A percentile compares a stretch with the other conserved stretches of the same genome.
phyloP scores from a whole-genome alignment of 108 stramenopile species.

The Chaetoceros tenuissimus region DNA sequence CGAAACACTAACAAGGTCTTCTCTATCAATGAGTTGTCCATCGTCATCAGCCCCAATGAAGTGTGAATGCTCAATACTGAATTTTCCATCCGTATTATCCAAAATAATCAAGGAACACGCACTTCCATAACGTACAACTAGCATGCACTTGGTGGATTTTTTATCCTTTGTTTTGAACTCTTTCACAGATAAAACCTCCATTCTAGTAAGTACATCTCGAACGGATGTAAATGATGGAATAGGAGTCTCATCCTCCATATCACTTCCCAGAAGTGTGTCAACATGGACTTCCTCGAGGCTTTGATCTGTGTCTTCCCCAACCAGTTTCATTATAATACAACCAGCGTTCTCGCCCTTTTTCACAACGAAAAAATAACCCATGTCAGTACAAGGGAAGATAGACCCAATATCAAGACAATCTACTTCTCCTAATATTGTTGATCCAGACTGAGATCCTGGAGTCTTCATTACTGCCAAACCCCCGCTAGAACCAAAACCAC shows the following conservation, averaged over 20 bases:
- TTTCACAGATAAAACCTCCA: conserved; percentile 19
- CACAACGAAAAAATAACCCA: conserved; percentile 6
- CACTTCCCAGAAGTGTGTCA: not conserved
- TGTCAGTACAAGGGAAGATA: conserved; percentile 40
- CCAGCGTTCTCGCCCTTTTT: not conserved
- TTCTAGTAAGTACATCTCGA: conserved; percentile 18
- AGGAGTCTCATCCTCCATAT: conserved; percentile 3
- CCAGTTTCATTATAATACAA: conserved; percentile 6
- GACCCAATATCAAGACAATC: conserved; percentile 64
- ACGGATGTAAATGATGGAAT: conserved; percentile 11
- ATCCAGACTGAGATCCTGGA: conserved; percentile 58
- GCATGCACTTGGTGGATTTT: not conserved
- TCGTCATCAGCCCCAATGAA: not conserved
- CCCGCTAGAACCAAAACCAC: conserved; percentile 74
- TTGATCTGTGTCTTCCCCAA: conserved; percentile 11
- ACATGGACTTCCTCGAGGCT: conserved; percentile 33
- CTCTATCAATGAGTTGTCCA: not conserved
- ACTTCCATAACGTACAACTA: not conserved
- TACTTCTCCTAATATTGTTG: conserved; percentile 54
- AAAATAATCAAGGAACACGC: conserved; percentile 25
- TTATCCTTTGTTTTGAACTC: conserved; percentile 14
- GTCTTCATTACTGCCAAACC: conserved; percentile 58
- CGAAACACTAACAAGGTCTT: not conserved
- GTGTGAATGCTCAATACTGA: not conserved
- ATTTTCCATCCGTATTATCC: conserved; percentile 9